Evolutionary conservation across 371 early-diverging fungal species (phyloP), one percentile per base, ranked within the genome.

Genomic region (Lichtheimia hyalospora): DNA sequence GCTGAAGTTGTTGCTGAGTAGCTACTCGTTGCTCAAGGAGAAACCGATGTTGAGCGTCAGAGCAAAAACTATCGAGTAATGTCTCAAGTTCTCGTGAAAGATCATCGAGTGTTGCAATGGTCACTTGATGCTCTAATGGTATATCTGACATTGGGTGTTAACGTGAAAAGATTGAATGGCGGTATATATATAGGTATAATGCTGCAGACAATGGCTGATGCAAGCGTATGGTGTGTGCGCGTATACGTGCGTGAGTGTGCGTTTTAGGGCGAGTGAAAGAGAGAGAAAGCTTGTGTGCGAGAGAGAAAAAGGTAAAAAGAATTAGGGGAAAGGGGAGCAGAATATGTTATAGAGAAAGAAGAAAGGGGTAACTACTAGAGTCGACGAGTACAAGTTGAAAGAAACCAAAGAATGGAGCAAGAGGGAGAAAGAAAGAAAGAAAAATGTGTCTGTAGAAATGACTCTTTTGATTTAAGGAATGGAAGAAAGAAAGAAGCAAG

Each of bases 41-140:
- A 25, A 67, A 67, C 46, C 53, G 53, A 48, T 62, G 67, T 48
- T 67, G 67, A 3, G 58, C 57, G 27, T 62, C 52, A 1, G 67
- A 67, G 43, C 62, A 62, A 28, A 67, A 62, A 15, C 53, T 49
- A 21, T 52, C 57, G 5, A 67, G 55, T 5, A 67, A 41, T 25
- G 40, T 44, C 24, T 67, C 46, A 16, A 67, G 63, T 42, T 67
- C 67, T 34, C 53, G 52, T 13, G 24, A 46, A 5, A 67, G 59
- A n/a, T 60, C 63, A 15, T 58, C 65, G n/a, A 20, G 43, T 16
- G 56, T 54, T 15, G 58, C 50, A 20, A 21, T 46, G 8, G 46
- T 21, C 15, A 21, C 50, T 34, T 57, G 50, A 34, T 34, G 63
- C 7, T 55, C 52, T 16, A 39, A 49, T 34, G 56, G 27, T 20